Base-by-base conservation (phyloP, 1,139 yeast species). In the Blastobotrys indianensis region DNA sequence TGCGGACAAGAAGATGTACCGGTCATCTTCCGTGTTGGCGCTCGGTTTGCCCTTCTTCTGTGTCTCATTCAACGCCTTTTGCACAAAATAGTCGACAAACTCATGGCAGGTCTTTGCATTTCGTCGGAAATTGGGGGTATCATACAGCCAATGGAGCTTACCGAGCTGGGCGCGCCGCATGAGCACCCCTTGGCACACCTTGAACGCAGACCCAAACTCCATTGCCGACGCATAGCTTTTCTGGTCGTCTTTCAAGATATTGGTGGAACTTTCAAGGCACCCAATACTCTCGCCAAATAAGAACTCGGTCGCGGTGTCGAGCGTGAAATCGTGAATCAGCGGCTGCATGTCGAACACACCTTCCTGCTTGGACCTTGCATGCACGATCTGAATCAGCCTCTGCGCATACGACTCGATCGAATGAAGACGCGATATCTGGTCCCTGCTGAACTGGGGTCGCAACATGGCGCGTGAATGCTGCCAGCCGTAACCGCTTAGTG, bases 241-340 rank as follows among this genome's bases (percentile, higher is more conserved):
- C 4, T 3, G 37, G 25, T n/a, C 33, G 12, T 12, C 17, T 34
- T 13, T 12, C 31, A 9, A 34, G 20, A 11, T 11, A 20, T 2
- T 13, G 37, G 12, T 28, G 37, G 8, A 13, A 13, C 20, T 30
- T 13, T 11, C 51, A 49, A 2, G 47, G 23, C 43, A 75, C 66
- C 15, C 71, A 60, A 44, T 74, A 4, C 76, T 68, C 55, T 71
- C 75, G 25, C 82, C 83, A 61, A 77, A 77, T 53, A 78, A 64
- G 55, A 77, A 76, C 58, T 77, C 81, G 12, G 82, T 74, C 7
- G 82, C 76, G 11, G 79, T 71, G 56, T 78, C 83, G 55, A 78
- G 69, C 5, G 82, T 77, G 44, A 77, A 63, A 52, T 67, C 63
- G 62, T 71, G 76, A 56, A 77, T 75, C 40, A 71, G 63, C 20